phyloP scores from a whole-genome alignment of 129 eudicot species.

The Lonicera japonica region DNA sequence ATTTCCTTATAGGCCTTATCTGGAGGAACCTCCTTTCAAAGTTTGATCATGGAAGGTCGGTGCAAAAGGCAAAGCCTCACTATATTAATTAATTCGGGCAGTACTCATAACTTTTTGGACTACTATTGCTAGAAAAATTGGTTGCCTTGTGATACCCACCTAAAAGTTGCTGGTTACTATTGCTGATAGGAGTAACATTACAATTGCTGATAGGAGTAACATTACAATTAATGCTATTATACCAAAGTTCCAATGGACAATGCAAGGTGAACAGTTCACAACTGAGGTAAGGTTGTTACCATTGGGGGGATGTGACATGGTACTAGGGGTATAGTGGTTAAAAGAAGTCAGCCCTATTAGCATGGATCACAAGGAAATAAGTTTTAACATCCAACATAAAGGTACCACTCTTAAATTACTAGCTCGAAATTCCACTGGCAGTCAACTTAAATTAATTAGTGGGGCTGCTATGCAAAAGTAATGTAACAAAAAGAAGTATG shows the following conservation, averaged over 20 bases:
- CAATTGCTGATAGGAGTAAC: background rate
- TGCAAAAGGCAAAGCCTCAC: background rate
- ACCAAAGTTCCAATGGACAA: background rate
- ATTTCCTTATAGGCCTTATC: background rate
- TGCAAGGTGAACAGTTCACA: background rate
- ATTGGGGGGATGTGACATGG: slow-evolving; percentile 11
- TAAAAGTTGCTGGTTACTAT: background rate
- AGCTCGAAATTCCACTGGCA: background rate
- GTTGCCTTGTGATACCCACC: background rate
- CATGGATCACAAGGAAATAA: background rate
- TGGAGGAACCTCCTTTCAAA: background rate
- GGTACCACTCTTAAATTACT: background rate
- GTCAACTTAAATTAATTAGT: too few relatives aligned
- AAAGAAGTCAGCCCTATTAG: background rate
- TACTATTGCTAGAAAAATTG: background rate
- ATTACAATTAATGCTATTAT: too few relatives aligned
- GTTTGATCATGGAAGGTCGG: background rate
- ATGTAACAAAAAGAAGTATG: background rate
- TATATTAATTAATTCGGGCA: background rate
- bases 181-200: background rate
- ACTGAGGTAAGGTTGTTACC: background rate
- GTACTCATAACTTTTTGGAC: slow-evolving; percentile 1
- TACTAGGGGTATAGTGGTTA: slow-evolving; percentile 7
- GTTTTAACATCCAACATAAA: background rate
- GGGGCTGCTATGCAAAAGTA: background rate